phyloP scores from a whole-genome alignment of 805 yeast species.

The Barnettozyma californica region DNA sequence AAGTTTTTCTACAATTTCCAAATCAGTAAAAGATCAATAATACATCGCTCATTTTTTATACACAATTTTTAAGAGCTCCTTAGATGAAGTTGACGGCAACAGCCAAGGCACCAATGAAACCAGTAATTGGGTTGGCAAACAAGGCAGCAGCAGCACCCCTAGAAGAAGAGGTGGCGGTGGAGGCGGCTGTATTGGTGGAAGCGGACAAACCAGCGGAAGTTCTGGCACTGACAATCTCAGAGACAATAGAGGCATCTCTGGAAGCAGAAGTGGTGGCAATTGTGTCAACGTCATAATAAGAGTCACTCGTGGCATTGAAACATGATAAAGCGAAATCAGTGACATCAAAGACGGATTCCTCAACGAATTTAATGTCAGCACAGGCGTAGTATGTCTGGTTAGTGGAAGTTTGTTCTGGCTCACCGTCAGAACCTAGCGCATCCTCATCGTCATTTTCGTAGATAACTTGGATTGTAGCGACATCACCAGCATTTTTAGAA shows the following conservation, averaged over 20 bases:
- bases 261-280: slow-evolving; percentile 22
- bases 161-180: slow-evolving; percentile 14
- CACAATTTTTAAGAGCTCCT: background rate
- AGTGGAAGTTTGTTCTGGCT: slow-evolving; percentile 32
- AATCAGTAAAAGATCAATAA: background rate
- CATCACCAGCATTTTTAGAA: slow-evolving; percentile 32
- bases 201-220: slow-evolving; percentile 17
- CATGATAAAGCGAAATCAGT: slow-evolving; percentile 32
- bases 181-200: slow-evolving; percentile 11
- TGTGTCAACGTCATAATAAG: slow-evolving; percentile 31
- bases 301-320: slow-evolving; percentile 37
- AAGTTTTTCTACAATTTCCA: too few relatives aligned
- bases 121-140: slow-evolving; percentile 17
- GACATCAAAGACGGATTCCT: slow-evolving; percentile 33
- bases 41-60: too few relatives aligned
- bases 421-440: slow-evolving; percentile 15
- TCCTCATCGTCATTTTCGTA: slow-evolving; percentile 32
- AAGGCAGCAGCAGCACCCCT: slow-evolving; percentile 15
- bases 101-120: slow-evolving; percentile 20
- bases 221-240: slow-evolving; percentile 16
- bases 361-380: slow-evolving; percentile 40
- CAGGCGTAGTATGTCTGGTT: slow-evolving; percentile 42
- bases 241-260: slow-evolving; percentile 15
- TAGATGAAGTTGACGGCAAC: slow-evolving; percentile 19
- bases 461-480: slow-evolving; percentile 41